Evolutionary conservation across 169 alveolate species (phyloP), one percentile per base, ranked within the genome.

Genomic region (Haemoproteus tartakovskyi): DNA sequence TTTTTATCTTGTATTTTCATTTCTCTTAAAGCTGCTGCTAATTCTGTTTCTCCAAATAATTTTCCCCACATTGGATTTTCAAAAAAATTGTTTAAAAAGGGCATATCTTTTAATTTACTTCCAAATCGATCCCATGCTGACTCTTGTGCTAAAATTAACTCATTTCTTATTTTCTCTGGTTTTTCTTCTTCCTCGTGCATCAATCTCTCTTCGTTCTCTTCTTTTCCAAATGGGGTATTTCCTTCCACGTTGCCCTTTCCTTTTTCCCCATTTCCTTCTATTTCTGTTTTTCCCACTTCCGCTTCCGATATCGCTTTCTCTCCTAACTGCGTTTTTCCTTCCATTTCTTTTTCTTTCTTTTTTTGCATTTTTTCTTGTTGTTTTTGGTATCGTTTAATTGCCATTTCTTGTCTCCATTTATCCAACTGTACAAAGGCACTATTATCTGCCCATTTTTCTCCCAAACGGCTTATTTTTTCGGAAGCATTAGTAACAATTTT

Each of bases 81-180:
- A 82, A 92, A 92, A 78, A 93, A 88, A 56, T 81, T 87, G 29
- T 80, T 92, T 45, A 93, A 84, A 78, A 93, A 89, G 14, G 97
- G 95, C 96, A 92, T 91, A 52, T 93, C 97, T 26, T 90, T 86
- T 19, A 93, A 80, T 46, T 81, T 63, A 50, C 94, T 82, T 36
- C 96, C 94, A 43, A 93, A 91, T 79, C 90, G 84, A 18, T 91
- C 94, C 94, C 95, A 87, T 4, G 91, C 89, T 0, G 95, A 88
- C 19, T 87, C 94, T 36, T 90, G 60, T 0, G 89, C 83, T 48
- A 87, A 47, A 21, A 90, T 80, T 14, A 91, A 60, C 54, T 91
- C 89, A 29, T 59, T 24, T 22, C 82, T 89, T 0, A 36, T 21
- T 79, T 19, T 36, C 14, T 26, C 37, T 5, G 30, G 26, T 2